A percentile compares a stretch with the other conserved stretches of the same genome.
phyloP scores from a whole-genome alignment of 2,329 filamentous ascomycete species.

The Epichloe sibirici region DNA sequence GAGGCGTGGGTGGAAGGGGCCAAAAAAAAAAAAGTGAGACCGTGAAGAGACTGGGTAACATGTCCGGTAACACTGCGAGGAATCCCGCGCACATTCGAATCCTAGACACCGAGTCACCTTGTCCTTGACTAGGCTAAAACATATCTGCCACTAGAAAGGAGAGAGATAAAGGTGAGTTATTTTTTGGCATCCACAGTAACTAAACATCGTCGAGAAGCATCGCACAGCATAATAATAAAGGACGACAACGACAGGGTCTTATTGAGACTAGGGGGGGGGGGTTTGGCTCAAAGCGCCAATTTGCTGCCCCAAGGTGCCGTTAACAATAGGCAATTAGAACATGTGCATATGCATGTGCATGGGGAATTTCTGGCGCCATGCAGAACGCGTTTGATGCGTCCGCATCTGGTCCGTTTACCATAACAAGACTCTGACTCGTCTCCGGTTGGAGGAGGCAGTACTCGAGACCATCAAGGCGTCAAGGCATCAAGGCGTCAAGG shows the following conservation, averaged over 20 bases:
- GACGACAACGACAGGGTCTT: neutral
- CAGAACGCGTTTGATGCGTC: neutral
- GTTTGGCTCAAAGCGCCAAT: too few species aligned
- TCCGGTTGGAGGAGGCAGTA: too few species aligned
- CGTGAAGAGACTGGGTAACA: neutral
- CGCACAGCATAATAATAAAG: neutral
- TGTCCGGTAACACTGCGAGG: neutral
- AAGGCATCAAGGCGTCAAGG: too few species aligned
- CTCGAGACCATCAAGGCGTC: too few species aligned
- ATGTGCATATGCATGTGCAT: neutral
- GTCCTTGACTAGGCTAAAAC: neutral
- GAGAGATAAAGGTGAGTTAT: constrained; percentile 1
- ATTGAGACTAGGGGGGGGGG: neutral
- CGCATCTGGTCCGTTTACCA: too few species aligned
- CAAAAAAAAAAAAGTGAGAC: neutral
- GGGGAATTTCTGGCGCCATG: neutral
- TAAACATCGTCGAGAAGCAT: neutral
- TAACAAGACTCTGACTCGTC: neutral
- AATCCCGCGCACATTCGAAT: neutral
- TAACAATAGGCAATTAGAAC: neutral
- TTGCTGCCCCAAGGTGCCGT: too few species aligned
- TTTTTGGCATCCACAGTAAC: neutral
- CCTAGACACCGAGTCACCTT: neutral
- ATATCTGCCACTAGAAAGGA: neutral
- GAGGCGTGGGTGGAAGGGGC: neutral